Conservation (phyloP, 257 asterid genomes). For the Solanum bulbocastanum region DNA sequence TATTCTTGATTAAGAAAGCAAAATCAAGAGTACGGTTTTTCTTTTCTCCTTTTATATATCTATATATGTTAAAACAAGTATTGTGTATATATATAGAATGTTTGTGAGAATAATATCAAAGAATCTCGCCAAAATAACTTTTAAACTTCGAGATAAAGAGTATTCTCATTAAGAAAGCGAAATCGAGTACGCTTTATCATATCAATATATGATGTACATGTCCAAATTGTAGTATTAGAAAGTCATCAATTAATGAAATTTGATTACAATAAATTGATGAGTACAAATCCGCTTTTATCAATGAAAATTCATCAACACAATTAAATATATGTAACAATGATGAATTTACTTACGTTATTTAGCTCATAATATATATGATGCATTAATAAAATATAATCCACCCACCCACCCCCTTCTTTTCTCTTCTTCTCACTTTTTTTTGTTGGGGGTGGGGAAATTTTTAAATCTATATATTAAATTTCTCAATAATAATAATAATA, state of each 20-base stretch:
- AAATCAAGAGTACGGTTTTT: too few species aligned
- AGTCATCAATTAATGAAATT: neutral
- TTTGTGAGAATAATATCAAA: too few species aligned
- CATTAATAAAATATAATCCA: neutral
- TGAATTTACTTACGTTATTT: neutral
- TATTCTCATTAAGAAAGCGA: too few species aligned
- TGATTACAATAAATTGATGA: neutral
- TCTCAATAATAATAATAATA: neutral
- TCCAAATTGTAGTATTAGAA: neutral
- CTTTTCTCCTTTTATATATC: too few species aligned
- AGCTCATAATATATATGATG: neutral
- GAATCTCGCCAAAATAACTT: neutral
- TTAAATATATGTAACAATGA: neutral
- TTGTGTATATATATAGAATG: neutral
- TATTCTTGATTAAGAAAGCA: too few species aligned
- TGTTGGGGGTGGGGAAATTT: neutral
- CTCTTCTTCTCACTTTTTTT: neutral
- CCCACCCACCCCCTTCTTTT: neutral
- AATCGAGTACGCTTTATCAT: rapidly evolving
- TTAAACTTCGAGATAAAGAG: neutral
- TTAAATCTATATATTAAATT: neutral
- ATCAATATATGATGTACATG: neutral
- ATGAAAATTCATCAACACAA: neutral
- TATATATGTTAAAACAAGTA: too few species aligned
- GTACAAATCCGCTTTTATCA: neutral